phyloP scores from a whole-genome alignment of 2,329 filamentous ascomycete genomes.

The Neofusicoccum ribis region DNA sequence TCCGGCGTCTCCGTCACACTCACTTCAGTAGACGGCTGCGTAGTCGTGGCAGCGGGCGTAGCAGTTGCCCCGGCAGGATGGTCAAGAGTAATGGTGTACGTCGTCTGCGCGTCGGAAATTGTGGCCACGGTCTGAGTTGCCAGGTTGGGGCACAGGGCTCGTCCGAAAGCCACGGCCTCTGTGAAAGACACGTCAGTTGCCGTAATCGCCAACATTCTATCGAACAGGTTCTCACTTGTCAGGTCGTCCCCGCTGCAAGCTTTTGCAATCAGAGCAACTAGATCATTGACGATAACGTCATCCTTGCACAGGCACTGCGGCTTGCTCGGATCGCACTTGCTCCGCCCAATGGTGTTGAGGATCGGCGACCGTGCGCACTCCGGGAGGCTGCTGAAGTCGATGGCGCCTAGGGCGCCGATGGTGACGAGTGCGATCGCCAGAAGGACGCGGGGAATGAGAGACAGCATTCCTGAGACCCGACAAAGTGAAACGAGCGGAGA shows the following conservation, averaged over 20 bases:
- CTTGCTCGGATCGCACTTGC: constrained; percentile 18
- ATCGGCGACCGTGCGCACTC: constrained; percentile 14
- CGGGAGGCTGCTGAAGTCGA: constrained; percentile 13
- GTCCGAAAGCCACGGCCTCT: not conserved
- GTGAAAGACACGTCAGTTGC: not conserved
- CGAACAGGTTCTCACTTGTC: not conserved
- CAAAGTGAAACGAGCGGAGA: not conserved
- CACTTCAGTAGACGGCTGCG: not conserved
- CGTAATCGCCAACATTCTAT: not conserved
- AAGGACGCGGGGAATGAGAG: not conserved
- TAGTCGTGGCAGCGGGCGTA: not conserved
- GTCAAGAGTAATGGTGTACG: not conserved
- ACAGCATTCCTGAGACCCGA: constrained; percentile 13
- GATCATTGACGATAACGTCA: not conserved
- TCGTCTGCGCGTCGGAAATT: not conserved
- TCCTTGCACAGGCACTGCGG: constrained; percentile 17
- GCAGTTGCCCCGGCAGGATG: not conserved
- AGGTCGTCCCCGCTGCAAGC: constrained; percentile 1
- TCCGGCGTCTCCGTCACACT: not conserved
- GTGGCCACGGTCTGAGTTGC: not conserved
- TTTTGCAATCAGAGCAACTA: not conserved
- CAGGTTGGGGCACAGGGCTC: not conserved
- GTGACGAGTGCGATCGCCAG: not conserved
- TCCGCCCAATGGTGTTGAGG: constrained; percentile 10
- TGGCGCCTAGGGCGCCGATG: not conserved